Conservation (phyloP, 2,329 filamentous ascomycete genomes). For the Pseudogymnoascus sp. region DNA sequence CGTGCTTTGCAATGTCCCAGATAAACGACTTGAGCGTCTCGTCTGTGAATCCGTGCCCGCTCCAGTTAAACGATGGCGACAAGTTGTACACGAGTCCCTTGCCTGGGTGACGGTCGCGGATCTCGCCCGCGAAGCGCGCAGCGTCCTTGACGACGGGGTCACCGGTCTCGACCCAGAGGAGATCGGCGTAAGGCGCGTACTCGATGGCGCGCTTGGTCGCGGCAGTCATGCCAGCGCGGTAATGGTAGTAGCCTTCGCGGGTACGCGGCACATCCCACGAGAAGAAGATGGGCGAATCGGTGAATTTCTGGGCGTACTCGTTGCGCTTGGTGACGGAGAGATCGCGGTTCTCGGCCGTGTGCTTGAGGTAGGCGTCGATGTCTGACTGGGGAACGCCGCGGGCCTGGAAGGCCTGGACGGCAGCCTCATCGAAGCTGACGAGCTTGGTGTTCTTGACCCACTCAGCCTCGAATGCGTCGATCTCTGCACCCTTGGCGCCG, state of each 20-base stretch:
- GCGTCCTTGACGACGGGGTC: slow-evolving; percentile 77
- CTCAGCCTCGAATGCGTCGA: slow-evolving; percentile 74
- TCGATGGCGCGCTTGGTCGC: slow-evolving; percentile 90
- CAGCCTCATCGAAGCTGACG: slow-evolving; percentile 87
- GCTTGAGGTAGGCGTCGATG: slow-evolving; percentile 58
- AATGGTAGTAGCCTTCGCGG: slow-evolving; percentile 90
- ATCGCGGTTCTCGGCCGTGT: slow-evolving; percentile 56
- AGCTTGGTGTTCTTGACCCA: slow-evolving; percentile 86
- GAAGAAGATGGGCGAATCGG: slow-evolving; percentile 63
- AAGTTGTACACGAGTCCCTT: slow-evolving; percentile 97
- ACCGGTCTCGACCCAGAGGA: slow-evolving; percentile 95
- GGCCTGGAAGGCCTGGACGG: slow-evolving; percentile 61
- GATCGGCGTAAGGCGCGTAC: slow-evolving; percentile 86
- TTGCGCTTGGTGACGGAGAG: slow-evolving; percentile 73
- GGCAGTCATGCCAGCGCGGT: slow-evolving; percentile 70
- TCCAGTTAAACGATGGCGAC: slow-evolving; percentile 97
- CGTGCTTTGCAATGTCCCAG: slow-evolving; percentile 89
- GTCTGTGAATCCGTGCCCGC: slow-evolving; percentile 83
- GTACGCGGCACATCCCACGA: slow-evolving; percentile 89
- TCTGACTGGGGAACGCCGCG: slow-evolving; percentile 56
- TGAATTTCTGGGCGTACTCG: slow-evolving; percentile 58
- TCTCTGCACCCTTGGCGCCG: slow-evolving; percentile 69
- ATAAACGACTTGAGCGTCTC: slow-evolving; percentile 82
- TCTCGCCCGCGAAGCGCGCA: slow-evolving; percentile 64
- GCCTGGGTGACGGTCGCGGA: slow-evolving; percentile 59